Evolutionary conservation across 345 rosid species (phyloP).

Genomic region (Dipteronia dyeriana): DNA sequence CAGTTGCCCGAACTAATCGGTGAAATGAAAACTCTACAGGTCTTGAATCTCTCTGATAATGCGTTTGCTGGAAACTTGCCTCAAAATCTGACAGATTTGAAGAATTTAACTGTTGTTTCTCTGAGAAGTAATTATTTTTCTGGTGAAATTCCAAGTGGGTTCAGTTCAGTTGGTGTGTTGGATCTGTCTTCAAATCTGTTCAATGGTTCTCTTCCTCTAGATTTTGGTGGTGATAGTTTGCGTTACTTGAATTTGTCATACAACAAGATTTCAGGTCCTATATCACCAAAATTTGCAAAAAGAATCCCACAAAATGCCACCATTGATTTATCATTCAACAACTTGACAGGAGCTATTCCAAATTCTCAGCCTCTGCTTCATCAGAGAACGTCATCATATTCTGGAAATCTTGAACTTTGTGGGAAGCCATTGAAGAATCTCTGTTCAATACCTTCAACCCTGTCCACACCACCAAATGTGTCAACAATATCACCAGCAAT

Average conservation of each 20-base stretch:
- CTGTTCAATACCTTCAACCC: conserved; percentile 78
- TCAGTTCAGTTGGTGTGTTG: conserved; percentile 49
- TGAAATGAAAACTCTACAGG: conserved; percentile 43
- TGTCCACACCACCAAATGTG: conserved; percentile 67
- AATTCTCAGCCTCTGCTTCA: conserved; percentile 48
- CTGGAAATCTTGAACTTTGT: conserved; percentile 68
- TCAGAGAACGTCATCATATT: conserved; percentile 56
- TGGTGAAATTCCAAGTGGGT: conserved; percentile 59
- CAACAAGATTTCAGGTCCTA: conserved; percentile 67
- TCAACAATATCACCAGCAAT: conserved; percentile 78
- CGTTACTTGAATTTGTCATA: conserved; percentile 68
- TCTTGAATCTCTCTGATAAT: conserved; percentile 75
- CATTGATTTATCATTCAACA: conserved; percentile 82
- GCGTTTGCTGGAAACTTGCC: conserved; percentile 73
- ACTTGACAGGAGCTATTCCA: conserved; percentile 82
- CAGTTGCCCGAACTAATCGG: conserved; percentile 51
- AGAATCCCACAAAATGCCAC: conserved; percentile 56
- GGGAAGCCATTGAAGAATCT: conserved; percentile 81
- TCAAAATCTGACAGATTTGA: conserved; percentile 39
- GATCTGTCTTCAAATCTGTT: conserved; percentile 88
- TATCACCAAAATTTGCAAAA: conserved; percentile 57
- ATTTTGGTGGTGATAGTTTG: conserved; percentile 57
- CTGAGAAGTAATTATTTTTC: conserved; percentile 61
- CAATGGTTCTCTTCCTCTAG: conserved; percentile 60
- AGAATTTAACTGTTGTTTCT: conserved; percentile 67